Base-by-base conservation (phyloP, 2,329 filamentous ascomycete species). In the Aspergillus candidus region DNA sequence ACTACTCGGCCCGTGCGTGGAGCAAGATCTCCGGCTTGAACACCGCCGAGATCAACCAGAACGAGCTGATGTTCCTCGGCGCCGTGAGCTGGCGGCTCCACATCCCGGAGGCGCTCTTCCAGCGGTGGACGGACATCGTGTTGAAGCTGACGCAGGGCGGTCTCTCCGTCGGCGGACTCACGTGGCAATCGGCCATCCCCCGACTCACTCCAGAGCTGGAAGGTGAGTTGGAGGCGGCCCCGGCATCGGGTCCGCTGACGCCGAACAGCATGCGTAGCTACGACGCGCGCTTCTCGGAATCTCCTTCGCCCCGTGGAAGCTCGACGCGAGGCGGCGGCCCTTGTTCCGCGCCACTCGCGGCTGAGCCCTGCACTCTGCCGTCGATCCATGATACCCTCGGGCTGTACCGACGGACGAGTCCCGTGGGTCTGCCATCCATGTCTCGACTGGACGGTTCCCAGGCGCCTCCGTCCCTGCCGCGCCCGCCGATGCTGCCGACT, bases 1-100 rank as follows among this genome's bases (percentile, higher is more conserved):
- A 97, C 71, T 98, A 94, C 70, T 97, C 93, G 11, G 89, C 93
- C 38, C 84, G 91, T 44, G 93, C 93, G 34, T 98, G 93, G 93
- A 97, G 91, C 68, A 97, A 95, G 75, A 98, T 98, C 57, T 97
- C 93, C 13, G 93, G 93, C n/a, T 75, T 98, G 45, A 88, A 87
- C 63, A 90, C 89, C 3, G 75, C 80, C 44, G 93, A 98, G 70
- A 97, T 98, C 68, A 97, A 97, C 69, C 85, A 89, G 61, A 97
- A 97, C 66, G 93, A 98, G 71, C 84, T 94, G 66, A 83, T 87
- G 13, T 98, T 97, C 65, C 77, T 98, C 37, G 72, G 84, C 49
- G 87, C 90, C 36, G 88, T 98, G 50, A 84, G 88, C 66, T 98
- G 91, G 90, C 88, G 89, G 59, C 79, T 98, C 27, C 93, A 98